phyloP scores from a whole-genome alignment of 1,284 basidiomycete genomes.

The Ganoderma lucidum region DNA sequence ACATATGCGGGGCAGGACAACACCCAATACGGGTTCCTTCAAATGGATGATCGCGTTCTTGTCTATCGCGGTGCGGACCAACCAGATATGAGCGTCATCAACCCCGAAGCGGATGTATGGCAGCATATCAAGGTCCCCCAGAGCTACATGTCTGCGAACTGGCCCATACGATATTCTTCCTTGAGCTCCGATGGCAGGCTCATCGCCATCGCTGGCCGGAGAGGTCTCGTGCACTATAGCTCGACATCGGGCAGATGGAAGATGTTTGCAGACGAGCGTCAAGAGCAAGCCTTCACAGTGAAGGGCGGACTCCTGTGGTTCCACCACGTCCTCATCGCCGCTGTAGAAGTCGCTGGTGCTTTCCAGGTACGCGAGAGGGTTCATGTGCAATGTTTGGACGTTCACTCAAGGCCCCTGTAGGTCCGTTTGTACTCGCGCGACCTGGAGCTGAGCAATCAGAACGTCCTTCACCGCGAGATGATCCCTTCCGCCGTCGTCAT shows the following conservation, averaged over 20 bases:
- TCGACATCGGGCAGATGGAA: constrained; percentile 97
- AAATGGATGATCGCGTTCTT: constrained; percentile 93
- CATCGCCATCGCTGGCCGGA: constrained; percentile 92
- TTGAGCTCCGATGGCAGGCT: constrained; percentile 92
- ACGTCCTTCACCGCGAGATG: constrained; percentile 86
- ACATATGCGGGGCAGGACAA: constrained; percentile 70
- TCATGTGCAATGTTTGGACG: background rate
- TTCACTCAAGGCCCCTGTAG: constrained; percentile 48
- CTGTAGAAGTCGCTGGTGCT: constrained; percentile 83
- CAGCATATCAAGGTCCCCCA: constrained; percentile 96
- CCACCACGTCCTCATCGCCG: constrained; percentile 93
- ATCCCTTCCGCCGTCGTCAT: constrained; percentile 83
- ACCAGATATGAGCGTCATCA: constrained; percentile 97
- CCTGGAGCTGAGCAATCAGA: constrained; percentile 86
- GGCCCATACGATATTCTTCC: constrained; percentile 95
- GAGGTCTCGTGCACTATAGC: constrained; percentile 95
- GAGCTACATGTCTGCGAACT: constrained; percentile 88
- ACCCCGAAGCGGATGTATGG: constrained; percentile 99
- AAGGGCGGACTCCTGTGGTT: constrained; percentile 97
- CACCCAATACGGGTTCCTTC: constrained; percentile 93
- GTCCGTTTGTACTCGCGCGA: constrained; percentile 97
- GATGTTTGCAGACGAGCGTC: constrained; percentile 82
- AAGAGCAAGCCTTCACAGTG: constrained; percentile 91
- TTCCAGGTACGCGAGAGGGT: constrained; percentile 67
- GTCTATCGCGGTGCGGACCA: constrained; percentile 98